Conservation (phyloP, 495 filamentous ascomycete species). For the Aspergillus egyptiacus region DNA sequence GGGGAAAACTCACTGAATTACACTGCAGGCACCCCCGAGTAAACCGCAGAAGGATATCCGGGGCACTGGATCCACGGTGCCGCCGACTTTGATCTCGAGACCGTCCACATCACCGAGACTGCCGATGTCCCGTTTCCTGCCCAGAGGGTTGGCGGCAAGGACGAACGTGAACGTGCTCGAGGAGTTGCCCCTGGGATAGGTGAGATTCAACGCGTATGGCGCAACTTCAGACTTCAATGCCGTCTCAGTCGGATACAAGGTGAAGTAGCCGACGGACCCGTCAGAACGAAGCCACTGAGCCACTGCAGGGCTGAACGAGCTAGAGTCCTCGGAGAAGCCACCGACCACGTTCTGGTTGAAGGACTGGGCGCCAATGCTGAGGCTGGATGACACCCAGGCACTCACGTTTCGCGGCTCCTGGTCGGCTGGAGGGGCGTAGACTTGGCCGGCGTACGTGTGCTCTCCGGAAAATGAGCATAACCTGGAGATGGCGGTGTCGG, state of each 20-base stretch:
- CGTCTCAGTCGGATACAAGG: slow-evolving; percentile 26
- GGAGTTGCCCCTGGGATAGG: slow-evolving; percentile 22
- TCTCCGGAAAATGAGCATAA: slow-evolving; percentile 32
- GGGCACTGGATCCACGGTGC: not conserved
- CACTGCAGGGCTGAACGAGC: slow-evolving; percentile 33
- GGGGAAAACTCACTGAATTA: slow-evolving; percentile 7
- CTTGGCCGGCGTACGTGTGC: slow-evolving; percentile 27
- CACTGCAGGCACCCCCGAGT: slow-evolving; percentile 2
- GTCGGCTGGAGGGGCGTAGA: slow-evolving; percentile 37
- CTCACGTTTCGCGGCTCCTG: slow-evolving; percentile 35
- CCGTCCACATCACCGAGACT: slow-evolving; percentile 7
- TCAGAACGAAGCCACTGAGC: slow-evolving; percentile 27
- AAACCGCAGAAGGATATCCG: slow-evolving; percentile 8
- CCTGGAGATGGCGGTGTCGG: slow-evolving; percentile 8
- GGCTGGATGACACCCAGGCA: slow-evolving; percentile 31
- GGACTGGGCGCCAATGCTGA: slow-evolving; percentile 36
- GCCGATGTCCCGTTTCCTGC: not conserved
- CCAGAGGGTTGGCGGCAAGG: slow-evolving; percentile 2
- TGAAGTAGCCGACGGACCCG: slow-evolving; percentile 20
- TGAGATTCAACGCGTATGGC: slow-evolving; percentile 27
- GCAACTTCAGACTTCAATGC: slow-evolving; percentile 28
- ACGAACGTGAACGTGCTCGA: slow-evolving; percentile 8
- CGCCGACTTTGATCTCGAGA: not conserved
- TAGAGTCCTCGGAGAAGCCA: slow-evolving; percentile 27
- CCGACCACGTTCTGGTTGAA: slow-evolving; percentile 34